Evolutionary conservation across 176 grass and related monocot genomes (phyloP).

Genomic region (Bonia amplexicaulis): DNA sequence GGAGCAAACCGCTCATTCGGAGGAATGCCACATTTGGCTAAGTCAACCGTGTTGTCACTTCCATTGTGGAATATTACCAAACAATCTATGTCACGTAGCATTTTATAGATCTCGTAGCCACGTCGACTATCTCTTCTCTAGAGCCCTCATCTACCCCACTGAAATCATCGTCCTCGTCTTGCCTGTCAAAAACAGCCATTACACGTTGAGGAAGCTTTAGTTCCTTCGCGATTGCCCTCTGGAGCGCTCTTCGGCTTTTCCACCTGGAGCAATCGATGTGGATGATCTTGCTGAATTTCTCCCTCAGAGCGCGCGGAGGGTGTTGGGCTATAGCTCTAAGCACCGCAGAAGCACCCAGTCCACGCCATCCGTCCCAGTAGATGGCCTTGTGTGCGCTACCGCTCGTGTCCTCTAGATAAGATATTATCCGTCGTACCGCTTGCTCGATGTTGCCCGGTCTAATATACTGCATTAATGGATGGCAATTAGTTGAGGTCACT

Average conservation of each 20-base stretch:
- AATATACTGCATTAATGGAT: background rate
- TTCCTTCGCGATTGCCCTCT: background rate
- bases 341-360: background rate
- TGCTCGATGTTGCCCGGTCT: rapidly evolving
- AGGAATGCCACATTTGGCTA: rapidly evolving
- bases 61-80: background rate
- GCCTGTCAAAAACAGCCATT: background rate
- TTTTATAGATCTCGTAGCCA: rapidly evolving
- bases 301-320: rapidly evolving
- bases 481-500: background rate
- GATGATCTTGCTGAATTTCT: background rate
- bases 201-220: rapidly evolving
- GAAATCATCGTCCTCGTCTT: background rate
- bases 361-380: background rate
- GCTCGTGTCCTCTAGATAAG: background rate
- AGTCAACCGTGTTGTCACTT: rapidly evolving
- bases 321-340: background rate
- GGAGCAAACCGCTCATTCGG: rapidly evolving
- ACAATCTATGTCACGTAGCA: too few species aligned
- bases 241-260: background rate
- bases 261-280: background rate
- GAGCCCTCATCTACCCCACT: background rate
- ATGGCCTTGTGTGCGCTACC: background rate
- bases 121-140: rapidly evolving
- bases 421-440: rapidly evolving